Evolutionary conservation across 441 rosid species (phyloP).

Genomic region (Melastoma candidum): DNA sequence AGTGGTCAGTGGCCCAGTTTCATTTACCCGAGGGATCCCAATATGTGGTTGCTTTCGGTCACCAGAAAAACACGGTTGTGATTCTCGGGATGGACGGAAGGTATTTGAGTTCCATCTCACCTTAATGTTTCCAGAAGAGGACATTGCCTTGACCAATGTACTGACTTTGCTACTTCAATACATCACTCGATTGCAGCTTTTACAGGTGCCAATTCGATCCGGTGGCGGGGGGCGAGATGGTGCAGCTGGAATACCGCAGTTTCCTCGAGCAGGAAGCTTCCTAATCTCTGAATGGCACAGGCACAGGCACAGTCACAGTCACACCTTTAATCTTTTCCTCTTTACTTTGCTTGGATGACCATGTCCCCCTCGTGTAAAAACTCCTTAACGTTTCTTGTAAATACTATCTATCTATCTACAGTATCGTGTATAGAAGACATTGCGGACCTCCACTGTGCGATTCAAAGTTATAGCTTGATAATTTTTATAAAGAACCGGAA

Average conservation of each 20-base stretch:
- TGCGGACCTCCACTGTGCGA: too few relatives aligned
- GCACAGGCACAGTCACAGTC: too few relatives aligned
- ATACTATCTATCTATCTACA: too few relatives aligned
- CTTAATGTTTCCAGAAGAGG: background rate
- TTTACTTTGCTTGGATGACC: too few relatives aligned
- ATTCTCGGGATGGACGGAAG: slow-evolving; percentile 57
- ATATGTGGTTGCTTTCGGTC: slow-evolving; percentile 38
- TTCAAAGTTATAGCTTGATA: too few relatives aligned
- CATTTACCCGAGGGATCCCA: slow-evolving; percentile 31
- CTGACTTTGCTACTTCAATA: background rate
- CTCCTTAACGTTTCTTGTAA: too few relatives aligned
- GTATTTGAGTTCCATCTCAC: slow-evolving; percentile 20
- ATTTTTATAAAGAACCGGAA: too few relatives aligned
- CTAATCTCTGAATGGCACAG: too few relatives aligned
- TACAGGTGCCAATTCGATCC: slow-evolving; percentile 37
- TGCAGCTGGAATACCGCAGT: slow-evolving; percentile 30
- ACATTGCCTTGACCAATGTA: too few relatives aligned
- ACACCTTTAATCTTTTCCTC: too few relatives aligned
- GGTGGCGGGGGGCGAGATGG: slow-evolving; percentile 40
- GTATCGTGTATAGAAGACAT: too few relatives aligned
- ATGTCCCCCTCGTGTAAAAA: too few relatives aligned
- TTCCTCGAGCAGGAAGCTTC: slow-evolving; percentile 22
- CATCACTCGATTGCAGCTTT: slow-evolving; percentile 29
- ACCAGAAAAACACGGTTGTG: slow-evolving; percentile 33
- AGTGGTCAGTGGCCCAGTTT: slow-evolving; percentile 53